Percentiles rank a stretch among this genome's conserved stretches.
Evolutionary conservation across 2,329 filamentous ascomycete genomes (phyloP).

Genomic region (Colletotrichum sp.): DNA sequence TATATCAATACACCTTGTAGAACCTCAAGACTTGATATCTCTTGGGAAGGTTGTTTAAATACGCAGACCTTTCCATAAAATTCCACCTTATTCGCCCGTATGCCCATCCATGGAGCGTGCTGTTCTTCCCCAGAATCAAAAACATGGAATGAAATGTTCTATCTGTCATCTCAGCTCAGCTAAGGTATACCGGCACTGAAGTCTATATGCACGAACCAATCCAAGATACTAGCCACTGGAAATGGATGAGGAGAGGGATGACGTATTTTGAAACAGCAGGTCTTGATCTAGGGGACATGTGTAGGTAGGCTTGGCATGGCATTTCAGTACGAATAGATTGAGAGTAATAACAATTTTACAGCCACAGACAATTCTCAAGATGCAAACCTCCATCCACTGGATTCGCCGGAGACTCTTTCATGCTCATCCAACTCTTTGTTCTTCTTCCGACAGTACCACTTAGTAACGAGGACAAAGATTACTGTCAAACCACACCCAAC

Average conservation of each 20-base stretch:
- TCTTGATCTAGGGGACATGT: neutral
- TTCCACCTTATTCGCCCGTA: no score
- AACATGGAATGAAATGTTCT: neutral
- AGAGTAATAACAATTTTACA: neutral
- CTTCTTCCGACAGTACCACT: constrained; percentile 27
- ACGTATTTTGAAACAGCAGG: neutral
- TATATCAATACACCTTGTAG: constrained; percentile 9
- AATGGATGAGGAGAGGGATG: neutral
- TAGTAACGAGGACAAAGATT: constrained; percentile 22
- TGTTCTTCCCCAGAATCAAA: neutral
- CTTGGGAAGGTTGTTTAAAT: neutral
- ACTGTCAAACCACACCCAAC: constrained; percentile 28
- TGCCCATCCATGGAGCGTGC: no score
- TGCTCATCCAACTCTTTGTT: constrained; percentile 29
- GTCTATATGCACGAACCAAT: neutral
- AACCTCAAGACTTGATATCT: neutral
- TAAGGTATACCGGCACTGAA: neutral
- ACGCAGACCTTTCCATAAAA: neutral
- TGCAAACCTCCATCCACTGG: constrained; percentile 16
- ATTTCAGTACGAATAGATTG: neutral
- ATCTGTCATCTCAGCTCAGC: neutral
- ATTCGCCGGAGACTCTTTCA: constrained; percentile 1
- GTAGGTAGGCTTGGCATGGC: neutral
- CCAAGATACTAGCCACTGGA: neutral
- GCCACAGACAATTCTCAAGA: neutral